Conservation (phyloP, 2,329 filamentous ascomycete genomes). For the Beauveria medogensis region DNA sequence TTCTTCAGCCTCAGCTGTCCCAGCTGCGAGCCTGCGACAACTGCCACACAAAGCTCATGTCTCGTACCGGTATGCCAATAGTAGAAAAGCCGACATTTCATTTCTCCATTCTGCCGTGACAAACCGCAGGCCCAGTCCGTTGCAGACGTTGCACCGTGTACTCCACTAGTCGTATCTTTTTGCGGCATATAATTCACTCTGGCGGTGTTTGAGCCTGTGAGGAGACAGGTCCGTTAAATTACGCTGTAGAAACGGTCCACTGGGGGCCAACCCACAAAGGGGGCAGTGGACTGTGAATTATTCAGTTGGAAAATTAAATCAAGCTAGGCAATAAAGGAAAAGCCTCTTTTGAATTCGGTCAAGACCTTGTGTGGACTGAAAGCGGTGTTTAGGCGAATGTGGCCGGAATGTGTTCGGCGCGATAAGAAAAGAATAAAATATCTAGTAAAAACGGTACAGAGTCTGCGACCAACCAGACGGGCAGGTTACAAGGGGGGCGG, state of each 20-base stretch:
- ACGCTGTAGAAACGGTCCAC: slow-evolving; percentile 1
- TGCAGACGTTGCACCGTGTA: neutral
- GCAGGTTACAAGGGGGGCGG: neutral
- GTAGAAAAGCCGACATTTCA: neutral
- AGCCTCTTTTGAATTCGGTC: too few species aligned
- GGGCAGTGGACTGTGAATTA: neutral
- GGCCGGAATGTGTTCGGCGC: too few species aligned
- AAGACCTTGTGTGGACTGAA: too few species aligned
- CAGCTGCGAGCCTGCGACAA: too few species aligned
- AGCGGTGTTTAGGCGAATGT: too few species aligned
- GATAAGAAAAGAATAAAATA: too few species aligned
- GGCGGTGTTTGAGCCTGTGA: neutral
- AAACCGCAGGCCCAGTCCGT: neutral
- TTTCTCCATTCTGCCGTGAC: neutral
- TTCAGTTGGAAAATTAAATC: neutral
- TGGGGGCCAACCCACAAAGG: neutral
- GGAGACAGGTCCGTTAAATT: neutral
- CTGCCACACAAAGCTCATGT: too few species aligned
- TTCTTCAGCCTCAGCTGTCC: neutral
- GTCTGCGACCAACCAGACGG: neutral
- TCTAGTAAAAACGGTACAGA: too few species aligned
- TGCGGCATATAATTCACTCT: slow-evolving; percentile 1
- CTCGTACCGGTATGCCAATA: too few species aligned
- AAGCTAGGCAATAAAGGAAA: too few species aligned
- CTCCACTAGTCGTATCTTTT: neutral